phyloP scores from a whole-genome alignment of 2,329 filamentous ascomycete genomes.

The Fusarium robinianum region DNA sequence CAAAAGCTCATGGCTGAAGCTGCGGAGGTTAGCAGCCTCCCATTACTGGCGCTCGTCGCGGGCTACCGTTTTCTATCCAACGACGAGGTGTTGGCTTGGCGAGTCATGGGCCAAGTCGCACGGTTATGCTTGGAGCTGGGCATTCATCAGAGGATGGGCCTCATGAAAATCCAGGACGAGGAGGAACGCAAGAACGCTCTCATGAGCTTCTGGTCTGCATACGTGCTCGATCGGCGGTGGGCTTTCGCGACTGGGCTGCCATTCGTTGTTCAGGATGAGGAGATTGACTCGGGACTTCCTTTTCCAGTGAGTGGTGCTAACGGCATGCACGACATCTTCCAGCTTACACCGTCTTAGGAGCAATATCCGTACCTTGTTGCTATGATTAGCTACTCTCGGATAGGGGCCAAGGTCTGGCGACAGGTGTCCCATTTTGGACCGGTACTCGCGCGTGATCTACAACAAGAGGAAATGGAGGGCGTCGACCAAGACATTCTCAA shows the following conservation, averaged over 20 bases:
- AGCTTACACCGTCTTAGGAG: constrained; percentile 43
- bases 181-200: constrained; percentile 69
- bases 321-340: constrained; percentile 8
- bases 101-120: constrained; percentile 81
- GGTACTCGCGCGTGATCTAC: constrained; percentile 64
- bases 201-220: constrained; percentile 83
- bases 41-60: constrained; percentile 57
- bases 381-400: constrained; percentile 83
- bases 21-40: constrained; percentile 52
- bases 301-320: constrained; percentile 65
- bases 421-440: constrained; percentile 72
- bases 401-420: constrained; percentile 86
- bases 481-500: constrained; percentile 83
- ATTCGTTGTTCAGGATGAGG: constrained; percentile 81
- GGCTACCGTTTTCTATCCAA: constrained; percentile 83
- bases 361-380: constrained; percentile 73
- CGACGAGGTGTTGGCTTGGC: constrained; percentile 85
- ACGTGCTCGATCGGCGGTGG: constrained; percentile 84
- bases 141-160: constrained; percentile 76
- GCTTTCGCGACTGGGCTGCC: constrained; percentile 88
- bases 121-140: constrained; percentile 81
- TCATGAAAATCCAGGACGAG: constrained; percentile 70
- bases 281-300: constrained; percentile 79
- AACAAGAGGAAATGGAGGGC: constrained; percentile 74
- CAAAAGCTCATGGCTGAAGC: constrained; percentile 62